These are phyloP conservation scores for Mycena epipterygia DNA, from an alignment of 768 basidiomycete genomes.

Conservation along the genomic window DNA sequence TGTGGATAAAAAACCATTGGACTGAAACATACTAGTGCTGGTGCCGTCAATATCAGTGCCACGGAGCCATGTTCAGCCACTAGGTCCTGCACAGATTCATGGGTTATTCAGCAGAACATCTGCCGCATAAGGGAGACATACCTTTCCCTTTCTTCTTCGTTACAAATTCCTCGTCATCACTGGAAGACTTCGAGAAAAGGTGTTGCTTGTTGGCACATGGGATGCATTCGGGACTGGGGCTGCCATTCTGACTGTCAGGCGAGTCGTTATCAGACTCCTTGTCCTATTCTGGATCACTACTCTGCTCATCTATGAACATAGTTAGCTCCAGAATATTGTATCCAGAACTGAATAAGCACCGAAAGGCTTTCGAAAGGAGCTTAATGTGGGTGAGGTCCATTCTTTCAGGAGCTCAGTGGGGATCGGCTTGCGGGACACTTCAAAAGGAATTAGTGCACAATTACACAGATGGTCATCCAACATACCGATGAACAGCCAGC, in stretches of 20 bases:
- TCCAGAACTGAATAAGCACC: not conserved
- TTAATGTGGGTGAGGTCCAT: not conserved
- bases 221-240: not conserved
- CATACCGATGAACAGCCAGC: conserved; percentile 7
- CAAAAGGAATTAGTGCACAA: not conserved
- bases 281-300: not conserved
- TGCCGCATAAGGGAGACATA: not conserved
- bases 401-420: not conserved
- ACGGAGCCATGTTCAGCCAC: not conserved
- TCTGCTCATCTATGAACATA: not conserved
- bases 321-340: not conserved
- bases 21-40: not conserved
- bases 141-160: conserved; percentile 1
- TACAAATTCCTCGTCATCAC: not conserved
- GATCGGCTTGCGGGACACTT: not conserved
- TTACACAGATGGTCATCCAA: not conserved
- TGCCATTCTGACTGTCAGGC: not conserved
- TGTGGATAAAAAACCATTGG: not conserved
- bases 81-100: not conserved
- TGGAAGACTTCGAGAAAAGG: not conserved
- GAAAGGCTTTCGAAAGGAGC: not conserved
- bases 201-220: not conserved
- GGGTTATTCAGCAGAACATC: not conserved
- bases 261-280: not conserved
- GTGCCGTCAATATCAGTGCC: not conserved